Base-by-base conservation (phyloP, 345 rosid genomes). In the Salix viminalis region DNA sequence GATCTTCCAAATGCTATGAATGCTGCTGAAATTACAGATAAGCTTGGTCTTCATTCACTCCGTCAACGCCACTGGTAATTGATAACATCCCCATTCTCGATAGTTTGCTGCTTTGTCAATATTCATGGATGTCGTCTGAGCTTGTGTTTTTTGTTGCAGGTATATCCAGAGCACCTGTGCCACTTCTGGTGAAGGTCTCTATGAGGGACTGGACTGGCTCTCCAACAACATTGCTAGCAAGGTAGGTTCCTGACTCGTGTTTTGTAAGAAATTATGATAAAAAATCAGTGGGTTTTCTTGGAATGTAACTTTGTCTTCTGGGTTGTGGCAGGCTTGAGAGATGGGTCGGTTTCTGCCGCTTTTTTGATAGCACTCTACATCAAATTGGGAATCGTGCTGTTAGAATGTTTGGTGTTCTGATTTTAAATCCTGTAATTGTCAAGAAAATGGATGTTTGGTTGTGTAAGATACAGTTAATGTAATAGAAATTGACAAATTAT, bases 1-100 rank as follows among this genome's bases (percentile, higher is more conserved):
- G 97, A 92, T 90, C 90, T 91, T 78, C 92, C 97, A 66, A 91
- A 92, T 76, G 97, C 93, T 2, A 92, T 91, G 95, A 89, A 90
- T 65, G 97, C 94, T 15, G 97, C 97, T 69, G 97, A 92, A 84
- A 90, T 90, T 70, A 90, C 93, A 36, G 95, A 90, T 79, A 92
- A 90, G 83, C 97, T 90, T 56, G 94, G 97, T 56, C 94, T 90
- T 67, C 92, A 92, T 75, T 92, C 94, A 62, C 93, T 92, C 65
- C 91, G 97, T 52, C 93, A 88, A 79, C 94, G 93, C 80, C 93
- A 89, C 81, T 92, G 95, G 93, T 92, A 88, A 11, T 7, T 23
- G 7, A 15, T 46, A 18, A 8, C 36, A 65, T 16, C 12, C 9
- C 61, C 52, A 28, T 65, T 52, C 2, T 36, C 0, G 21, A 36